A percentile compares a stretch with the other conserved stretches of the same genome.
phyloP scores from a whole-genome alignment of 345 rosid species.

The Physaria fendleri region DNA sequence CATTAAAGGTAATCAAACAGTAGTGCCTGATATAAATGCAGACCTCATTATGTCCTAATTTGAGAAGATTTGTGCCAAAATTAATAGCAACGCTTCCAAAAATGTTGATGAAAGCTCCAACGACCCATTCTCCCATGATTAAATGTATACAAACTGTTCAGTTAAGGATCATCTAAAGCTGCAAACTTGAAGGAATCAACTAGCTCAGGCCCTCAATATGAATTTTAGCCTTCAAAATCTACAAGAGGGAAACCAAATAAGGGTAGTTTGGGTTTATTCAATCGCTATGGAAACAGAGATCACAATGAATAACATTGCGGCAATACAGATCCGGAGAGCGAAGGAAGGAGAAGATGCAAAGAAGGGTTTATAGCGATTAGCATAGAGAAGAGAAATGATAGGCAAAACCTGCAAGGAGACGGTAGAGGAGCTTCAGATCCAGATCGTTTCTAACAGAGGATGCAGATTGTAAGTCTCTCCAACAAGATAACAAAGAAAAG shows the following conservation, averaged over 20 bases:
- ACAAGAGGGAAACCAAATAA: slow-evolving; percentile 2
- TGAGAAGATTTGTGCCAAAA: slow-evolving; percentile 98
- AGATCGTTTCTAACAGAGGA: slow-evolving; percentile 27
- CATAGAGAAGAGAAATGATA: background rate
- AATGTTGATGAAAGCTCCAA: slow-evolving; percentile 93
- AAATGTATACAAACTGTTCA: slow-evolving; percentile 28
- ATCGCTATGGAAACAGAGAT: slow-evolving; percentile 5
- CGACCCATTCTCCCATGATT: slow-evolving; percentile 95
- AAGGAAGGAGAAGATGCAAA: too few species aligned
- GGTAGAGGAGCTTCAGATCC: slow-evolving; percentile 31
- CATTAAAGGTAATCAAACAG: background rate
- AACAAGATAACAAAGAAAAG: slow-evolving; percentile 8
- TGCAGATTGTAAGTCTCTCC: slow-evolving; percentile 20
- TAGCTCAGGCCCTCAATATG: slow-evolving; percentile 25
- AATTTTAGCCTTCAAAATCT: slow-evolving; percentile 14
- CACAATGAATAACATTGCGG: background rate
- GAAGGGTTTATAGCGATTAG: slow-evolving; percentile 1
- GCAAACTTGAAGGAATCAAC: slow-evolving; percentile 17
- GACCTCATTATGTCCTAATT: slow-evolving; percentile 95
- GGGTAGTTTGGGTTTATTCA: background rate
- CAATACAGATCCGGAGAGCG: too few species aligned
- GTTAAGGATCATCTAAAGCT: slow-evolving; percentile 32
- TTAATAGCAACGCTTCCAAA: slow-evolving; percentile 97
- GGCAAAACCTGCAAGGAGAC: slow-evolving; percentile 10
- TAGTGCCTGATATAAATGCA: background rate